Evolutionary conservation across 768 basidiomycete species (phyloP), one percentile per base, ranked within the genome.

Genomic region (Pulveroboletus sp.): DNA sequence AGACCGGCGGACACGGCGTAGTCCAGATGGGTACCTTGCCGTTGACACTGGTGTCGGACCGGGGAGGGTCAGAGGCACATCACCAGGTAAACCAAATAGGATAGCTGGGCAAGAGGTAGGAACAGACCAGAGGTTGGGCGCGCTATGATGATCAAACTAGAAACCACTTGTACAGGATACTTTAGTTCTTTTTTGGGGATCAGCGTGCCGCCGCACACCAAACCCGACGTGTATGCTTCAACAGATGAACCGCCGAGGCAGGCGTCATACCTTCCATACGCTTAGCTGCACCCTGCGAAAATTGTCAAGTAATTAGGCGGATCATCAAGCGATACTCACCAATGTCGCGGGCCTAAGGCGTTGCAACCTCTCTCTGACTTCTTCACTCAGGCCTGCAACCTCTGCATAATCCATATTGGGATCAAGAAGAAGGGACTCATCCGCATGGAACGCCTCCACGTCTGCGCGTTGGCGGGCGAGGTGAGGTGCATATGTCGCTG

Each of bases 201-300:
- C 39, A 32, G 33, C n/a, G 43, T 21, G 18, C 15, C 37, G 35
- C 24, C 21, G 37, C 27, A 42, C 49, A 31, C 66, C 66, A 67
- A 17, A 64, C 70, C 49, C 72, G 66, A 46, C 66, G 72, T 43
- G 87, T 82, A 62, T 89, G 76, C 57, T 77, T 79, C 54, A 93
- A 70, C 24, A 94, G 64, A 36, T 74, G 73, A 11, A 91, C 74
- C n/a, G 87, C 70, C 1, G 82, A 80, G 0, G 83, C 77, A 2
- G 92, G 92, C 3, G 93, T 95, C 80, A 94, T 89, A 8, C 93
- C 93, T 63, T 94, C 92, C 82, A 94, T 92, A 26, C 92, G 74
- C 66, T 92, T 93, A 14, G 88, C 93, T 4, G 87, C 86, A n/a
- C 92, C 92, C 91, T 93, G n/a, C 28, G 47, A 11, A 5, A 3